Evolutionary conservation across 164 flowering plant genomes (phyloP).

Genomic region (Vitis cinerea): DNA sequence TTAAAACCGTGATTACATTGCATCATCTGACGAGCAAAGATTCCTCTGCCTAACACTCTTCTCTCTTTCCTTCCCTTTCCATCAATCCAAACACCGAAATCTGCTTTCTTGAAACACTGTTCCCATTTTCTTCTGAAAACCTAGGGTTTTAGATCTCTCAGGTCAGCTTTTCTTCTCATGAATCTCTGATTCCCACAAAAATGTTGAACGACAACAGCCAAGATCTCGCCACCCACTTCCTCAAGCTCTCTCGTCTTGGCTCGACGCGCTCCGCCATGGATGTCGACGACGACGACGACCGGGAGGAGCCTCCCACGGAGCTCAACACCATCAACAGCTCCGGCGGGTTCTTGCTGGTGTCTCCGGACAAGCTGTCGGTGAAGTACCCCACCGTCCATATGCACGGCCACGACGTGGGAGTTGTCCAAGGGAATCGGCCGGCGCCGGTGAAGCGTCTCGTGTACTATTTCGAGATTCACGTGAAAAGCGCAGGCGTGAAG

Average conservation of each 20-base stretch:
- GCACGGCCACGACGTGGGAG: conserved; percentile 96
- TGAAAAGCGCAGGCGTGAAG: conserved; percentile 76
- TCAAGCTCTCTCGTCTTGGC: conserved; percentile 32
- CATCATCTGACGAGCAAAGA: no score
- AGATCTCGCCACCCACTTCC: conserved; percentile 30
- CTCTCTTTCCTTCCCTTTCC: no score
- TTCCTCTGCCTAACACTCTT: no score
- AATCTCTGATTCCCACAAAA: no score
- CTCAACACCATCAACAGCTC: conserved; percentile 84
- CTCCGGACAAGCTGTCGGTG: conserved; percentile 77
- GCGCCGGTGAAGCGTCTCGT: conserved; percentile 66
- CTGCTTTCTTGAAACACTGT: no score
- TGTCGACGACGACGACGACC: conserved; percentile 34
- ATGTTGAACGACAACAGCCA: conserved; percentile 5
- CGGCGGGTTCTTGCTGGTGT: conserved; percentile 75
- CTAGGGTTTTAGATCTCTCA: no score
- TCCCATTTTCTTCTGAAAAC: no score
- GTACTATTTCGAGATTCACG: conserved; percentile 91
- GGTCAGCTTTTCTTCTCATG: no score
- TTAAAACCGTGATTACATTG: no score
- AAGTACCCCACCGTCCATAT: conserved; percentile 60
- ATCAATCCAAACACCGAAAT: no score
- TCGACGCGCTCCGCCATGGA: conserved; percentile 13
- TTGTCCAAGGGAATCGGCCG: conserved; percentile 77
- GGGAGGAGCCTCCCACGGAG: conserved; percentile 63